Evolutionary conservation across 306 rosid species (phyloP).

Genomic region (Fagus sylvatica): DNA sequence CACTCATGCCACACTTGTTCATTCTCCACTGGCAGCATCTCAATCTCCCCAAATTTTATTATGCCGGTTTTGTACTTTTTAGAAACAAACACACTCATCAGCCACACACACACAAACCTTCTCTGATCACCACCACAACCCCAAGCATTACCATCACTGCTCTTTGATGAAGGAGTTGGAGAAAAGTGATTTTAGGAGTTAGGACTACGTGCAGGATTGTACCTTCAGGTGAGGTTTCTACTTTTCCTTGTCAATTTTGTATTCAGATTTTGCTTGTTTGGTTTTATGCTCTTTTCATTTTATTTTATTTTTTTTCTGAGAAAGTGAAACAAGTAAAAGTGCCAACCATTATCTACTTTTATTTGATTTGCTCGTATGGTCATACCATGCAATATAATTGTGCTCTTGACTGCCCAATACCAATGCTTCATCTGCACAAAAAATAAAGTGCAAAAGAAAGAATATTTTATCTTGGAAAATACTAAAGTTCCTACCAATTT

Average conservation of each 20-base stretch:
- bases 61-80: neutral
- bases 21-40: neutral
- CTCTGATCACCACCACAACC: no score
- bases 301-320: neutral
- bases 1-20: neutral
- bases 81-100: neutral
- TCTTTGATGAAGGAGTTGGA: neutral
- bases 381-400: neutral
- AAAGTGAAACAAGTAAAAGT: conserved; percentile 6
- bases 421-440: conserved; percentile 13
- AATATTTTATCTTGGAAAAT: no score
- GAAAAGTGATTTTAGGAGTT: no score
- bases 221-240: no score
- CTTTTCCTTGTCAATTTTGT: no score
- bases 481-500: no score
- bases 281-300: neutral
- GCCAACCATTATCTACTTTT: conserved; percentile 6
- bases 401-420: conserved; percentile 21
- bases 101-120: neutral
- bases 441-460: neutral
- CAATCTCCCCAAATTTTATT: neutral
- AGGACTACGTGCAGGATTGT: no score
- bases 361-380: conserved; percentile 6
- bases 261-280: neutral
- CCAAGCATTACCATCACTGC: neutral